phyloP scores from a whole-genome alignment of 2,329 filamentous ascomycete species.

The Fusarium solani-melongenae region DNA sequence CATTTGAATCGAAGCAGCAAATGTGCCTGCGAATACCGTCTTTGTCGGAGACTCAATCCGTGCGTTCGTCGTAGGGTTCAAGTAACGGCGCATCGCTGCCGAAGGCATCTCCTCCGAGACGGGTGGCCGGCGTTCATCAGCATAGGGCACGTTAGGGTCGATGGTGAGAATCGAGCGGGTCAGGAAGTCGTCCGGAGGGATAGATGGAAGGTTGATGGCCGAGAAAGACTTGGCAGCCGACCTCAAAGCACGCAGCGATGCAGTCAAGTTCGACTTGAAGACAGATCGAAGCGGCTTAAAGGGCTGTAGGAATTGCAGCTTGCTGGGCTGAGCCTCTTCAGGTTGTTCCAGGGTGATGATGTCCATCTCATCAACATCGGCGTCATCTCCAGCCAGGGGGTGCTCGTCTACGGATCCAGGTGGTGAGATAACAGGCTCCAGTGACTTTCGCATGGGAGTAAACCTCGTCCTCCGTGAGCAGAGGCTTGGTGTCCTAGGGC shows the following conservation, averaged over 20 bases:
- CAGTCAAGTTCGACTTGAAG: slow-evolving; percentile 77
- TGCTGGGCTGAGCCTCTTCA: slow-evolving; percentile 48
- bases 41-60: slow-evolving; percentile 47
- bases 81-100: slow-evolving; percentile 73
- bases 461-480: slow-evolving; percentile 47
- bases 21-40: slow-evolving; percentile 52
- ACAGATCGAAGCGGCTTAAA: slow-evolving; percentile 65
- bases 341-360: slow-evolving; percentile 58
- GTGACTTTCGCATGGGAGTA: slow-evolving; percentile 58
- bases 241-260: slow-evolving; percentile 71
- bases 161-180: slow-evolving; percentile 76
- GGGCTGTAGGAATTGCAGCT: slow-evolving; percentile 50
- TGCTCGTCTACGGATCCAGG: slow-evolving; percentile 63
- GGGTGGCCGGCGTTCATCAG: slow-evolving; percentile 74
- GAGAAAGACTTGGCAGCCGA: slow-evolving; percentile 74
- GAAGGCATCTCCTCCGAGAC: slow-evolving; percentile 72
- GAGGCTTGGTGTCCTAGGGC: slow-evolving; percentile 56
- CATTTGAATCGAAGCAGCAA: slow-evolving; percentile 77
- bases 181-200: slow-evolving; percentile 74
- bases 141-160: slow-evolving; percentile 73
- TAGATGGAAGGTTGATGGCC: slow-evolving; percentile 69
- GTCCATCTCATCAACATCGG: slow-evolving; percentile 56
- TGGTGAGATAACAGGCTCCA: slow-evolving; percentile 68
- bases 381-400: slow-evolving; percentile 55
- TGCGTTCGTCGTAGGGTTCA: slow-evolving; percentile 68